Percentiles rank a stretch among this genome's conserved stretches.
These are phyloP conservation scores for Xylaria bambusicola DNA, from an alignment of 495 filamentous ascomycete species.

Conservation along the genomic window DNA sequence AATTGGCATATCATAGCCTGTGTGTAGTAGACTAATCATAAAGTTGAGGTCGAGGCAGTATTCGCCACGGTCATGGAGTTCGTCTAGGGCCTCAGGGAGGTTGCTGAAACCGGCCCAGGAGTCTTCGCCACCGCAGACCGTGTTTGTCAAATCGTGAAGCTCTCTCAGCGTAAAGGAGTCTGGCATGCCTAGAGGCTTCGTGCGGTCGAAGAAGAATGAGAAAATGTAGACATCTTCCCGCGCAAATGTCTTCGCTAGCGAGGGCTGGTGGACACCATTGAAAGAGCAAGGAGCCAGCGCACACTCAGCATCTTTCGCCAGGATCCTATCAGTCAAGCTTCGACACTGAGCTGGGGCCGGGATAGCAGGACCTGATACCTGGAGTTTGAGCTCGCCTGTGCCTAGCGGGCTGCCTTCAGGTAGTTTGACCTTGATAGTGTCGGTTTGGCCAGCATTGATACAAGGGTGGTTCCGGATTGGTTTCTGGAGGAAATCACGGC, in stretches of 20 bases:
- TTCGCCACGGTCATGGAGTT: constrained; percentile 79
- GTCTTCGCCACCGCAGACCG: constrained; percentile 78
- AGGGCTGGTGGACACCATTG: constrained; percentile 93
- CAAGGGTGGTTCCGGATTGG: constrained; percentile 82
- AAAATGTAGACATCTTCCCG: constrained; percentile 93
- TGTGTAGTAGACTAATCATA: constrained; percentile 88
- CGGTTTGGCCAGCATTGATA: constrained; percentile 76
- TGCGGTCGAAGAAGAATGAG: constrained; percentile 96
- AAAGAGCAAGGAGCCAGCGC: constrained; percentile 89
- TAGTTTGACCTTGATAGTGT: constrained; percentile 68
- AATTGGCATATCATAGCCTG: constrained; percentile 96
- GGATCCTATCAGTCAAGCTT: constrained; percentile 81
- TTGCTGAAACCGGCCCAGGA: constrained; percentile 77
- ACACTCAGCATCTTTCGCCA: constrained; percentile 84
- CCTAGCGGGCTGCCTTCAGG: constrained; percentile 63
- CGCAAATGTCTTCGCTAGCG: constrained; percentile 88
- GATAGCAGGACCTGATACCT: constrained; percentile 81
- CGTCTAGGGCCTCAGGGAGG: constrained; percentile 70
- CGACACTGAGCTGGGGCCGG: constrained; percentile 85
- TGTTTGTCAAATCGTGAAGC: constrained; percentile 76
- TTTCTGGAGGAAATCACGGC: constrained; percentile 58
- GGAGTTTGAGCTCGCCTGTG: constrained; percentile 59
- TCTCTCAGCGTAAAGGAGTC: constrained; percentile 89
- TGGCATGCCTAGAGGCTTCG: constrained; percentile 88
- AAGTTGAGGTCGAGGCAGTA: constrained; percentile 94